These are phyloP conservation scores for Ceratobasidium sp. DNA, from an alignment of 1,284 basidiomycete genomes.

Conservation along the genomic window DNA sequence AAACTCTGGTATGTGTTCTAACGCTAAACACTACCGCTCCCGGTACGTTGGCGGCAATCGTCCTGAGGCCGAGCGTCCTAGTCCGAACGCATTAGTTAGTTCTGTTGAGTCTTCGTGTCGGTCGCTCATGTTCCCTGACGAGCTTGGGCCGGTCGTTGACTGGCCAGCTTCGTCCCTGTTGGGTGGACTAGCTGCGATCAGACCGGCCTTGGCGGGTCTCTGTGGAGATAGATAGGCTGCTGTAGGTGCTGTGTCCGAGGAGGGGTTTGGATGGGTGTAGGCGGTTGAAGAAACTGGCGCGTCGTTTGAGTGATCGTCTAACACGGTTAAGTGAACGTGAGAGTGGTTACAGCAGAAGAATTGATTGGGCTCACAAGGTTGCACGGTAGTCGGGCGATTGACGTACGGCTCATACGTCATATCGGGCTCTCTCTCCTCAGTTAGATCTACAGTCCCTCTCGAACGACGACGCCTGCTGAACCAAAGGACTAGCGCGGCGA, in stretches of 20 bases:
- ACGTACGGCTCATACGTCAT: conserved; percentile 1
- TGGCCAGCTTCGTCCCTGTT: conserved; percentile 3
- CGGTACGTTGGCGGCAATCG: too few species aligned
- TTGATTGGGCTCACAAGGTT: not conserved
- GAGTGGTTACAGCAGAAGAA: not conserved
- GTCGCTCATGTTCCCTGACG: not conserved
- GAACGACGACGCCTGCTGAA: conserved; percentile 4
- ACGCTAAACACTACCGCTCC: too few species aligned
- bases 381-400: not conserved
- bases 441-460: not conserved
- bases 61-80: too few species aligned
- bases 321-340: not conserved
- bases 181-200: conserved; percentile 1
- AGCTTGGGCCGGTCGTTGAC: not conserved
- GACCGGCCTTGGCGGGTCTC: not conserved
- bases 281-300: not conserved
- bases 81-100: too few species aligned
- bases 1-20: too few species aligned
- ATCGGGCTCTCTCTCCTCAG: not conserved
- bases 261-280: not conserved
- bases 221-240: not conserved
- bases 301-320: not conserved
- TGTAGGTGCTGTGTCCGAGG: not conserved
- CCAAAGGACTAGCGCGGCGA: not conserved
- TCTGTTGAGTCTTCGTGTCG: conserved; percentile 32